phyloP scores from a whole-genome alignment of 176 grass and related monocot species.

The Chloris gayana region DNA sequence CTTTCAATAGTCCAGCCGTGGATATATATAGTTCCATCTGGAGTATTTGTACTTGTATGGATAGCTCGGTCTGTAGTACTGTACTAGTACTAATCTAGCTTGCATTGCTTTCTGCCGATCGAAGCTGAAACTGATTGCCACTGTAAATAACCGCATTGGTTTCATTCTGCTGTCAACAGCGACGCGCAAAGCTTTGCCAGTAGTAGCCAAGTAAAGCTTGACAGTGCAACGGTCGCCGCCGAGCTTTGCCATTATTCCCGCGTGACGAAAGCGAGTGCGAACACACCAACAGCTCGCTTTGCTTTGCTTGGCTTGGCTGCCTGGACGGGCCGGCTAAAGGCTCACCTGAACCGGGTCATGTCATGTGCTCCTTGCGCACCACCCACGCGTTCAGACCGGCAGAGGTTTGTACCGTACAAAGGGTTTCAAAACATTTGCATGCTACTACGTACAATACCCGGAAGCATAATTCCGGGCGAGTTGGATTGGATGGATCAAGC shows the following conservation, averaged over 20 bases:
- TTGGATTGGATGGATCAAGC: neutral
- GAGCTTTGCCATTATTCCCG: neutral
- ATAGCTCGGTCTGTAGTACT: neutral
- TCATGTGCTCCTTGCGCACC: slow-evolving; percentile 32
- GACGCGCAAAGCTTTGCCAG: neutral
- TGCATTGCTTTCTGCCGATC: too few species aligned
- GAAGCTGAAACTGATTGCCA: too few species aligned
- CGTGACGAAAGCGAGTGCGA: neutral
- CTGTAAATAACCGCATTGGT: too few species aligned
- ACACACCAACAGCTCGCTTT: neutral
- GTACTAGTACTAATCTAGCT: too few species aligned
- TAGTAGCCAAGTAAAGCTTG: neutral
- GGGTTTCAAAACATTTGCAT: neutral
- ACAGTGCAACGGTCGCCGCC: too few species aligned
- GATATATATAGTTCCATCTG: neutral
- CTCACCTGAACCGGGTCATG: neutral
- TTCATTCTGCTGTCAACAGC: neutral
- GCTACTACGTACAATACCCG: neutral
- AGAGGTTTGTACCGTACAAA: neutral
- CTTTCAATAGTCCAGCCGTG: neutral
- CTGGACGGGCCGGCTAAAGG: neutral
- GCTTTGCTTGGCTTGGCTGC: neutral
- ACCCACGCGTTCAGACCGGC: neutral
- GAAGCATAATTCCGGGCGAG: neutral
- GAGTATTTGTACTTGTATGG: neutral